These are phyloP conservation scores for Microcos paniculata DNA, from an alignment of 345 rosid genomes.

Conservation along the genomic window DNA sequence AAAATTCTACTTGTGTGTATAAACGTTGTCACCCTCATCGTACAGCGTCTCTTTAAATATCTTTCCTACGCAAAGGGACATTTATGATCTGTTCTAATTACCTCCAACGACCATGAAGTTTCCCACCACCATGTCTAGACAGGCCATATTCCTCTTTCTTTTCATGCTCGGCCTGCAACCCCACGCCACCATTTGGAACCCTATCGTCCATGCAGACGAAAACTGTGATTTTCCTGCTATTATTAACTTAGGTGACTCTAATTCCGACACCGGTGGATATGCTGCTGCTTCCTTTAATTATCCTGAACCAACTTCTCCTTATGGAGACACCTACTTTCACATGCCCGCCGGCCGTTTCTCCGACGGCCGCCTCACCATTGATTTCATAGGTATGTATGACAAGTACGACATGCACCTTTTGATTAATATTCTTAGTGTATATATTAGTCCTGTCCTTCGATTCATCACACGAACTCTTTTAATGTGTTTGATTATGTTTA, in stretches of 20 bases:
- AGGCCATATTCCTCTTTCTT: neutral
- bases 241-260: constrained; percentile 63
- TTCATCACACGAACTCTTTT: too few relatives aligned
- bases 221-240: constrained; percentile 45
- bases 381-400: constrained; percentile 47
- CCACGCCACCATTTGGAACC: neutral
- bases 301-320: constrained; percentile 29
- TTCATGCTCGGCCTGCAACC: neutral
- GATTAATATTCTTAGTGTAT: too few relatives aligned
- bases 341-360: constrained; percentile 47
- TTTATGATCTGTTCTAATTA: too few relatives aligned
- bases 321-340: constrained; percentile 42
- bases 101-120: neutral
- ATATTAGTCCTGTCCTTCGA: too few relatives aligned
- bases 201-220: neutral
- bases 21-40: too few relatives aligned
- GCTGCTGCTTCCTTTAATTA: constrained; percentile 32
- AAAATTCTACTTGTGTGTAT: too few relatives aligned
- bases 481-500: too few relatives aligned
- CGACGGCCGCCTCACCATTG: constrained; percentile 54
- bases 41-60: too few relatives aligned
- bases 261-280: constrained; percentile 57
- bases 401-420: too few relatives aligned
- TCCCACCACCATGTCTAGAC: too few relatives aligned
- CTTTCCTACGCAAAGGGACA: too few relatives aligned